phyloP scores from a whole-genome alignment of 371 early-diverging fungal genomes.

The Mucor circinelloides region DNA sequence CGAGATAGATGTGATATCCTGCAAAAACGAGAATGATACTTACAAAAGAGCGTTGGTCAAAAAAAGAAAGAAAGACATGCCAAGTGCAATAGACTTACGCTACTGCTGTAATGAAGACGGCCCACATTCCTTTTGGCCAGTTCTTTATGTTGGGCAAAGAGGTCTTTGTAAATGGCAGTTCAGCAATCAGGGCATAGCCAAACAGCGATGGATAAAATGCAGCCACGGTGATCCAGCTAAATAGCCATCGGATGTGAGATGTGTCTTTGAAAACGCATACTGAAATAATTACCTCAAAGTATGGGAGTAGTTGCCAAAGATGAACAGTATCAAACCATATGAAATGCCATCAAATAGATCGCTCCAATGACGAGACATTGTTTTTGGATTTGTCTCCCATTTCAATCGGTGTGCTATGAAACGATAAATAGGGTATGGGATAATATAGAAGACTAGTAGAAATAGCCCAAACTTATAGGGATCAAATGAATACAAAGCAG shows the following conservation, averaged over 20 bases:
- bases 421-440: slow-evolving; percentile 60
- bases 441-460: slow-evolving; percentile 52
- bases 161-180: slow-evolving; percentile 71
- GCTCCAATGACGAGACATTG: slow-evolving; percentile 65
- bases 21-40: slow-evolving; percentile 60
- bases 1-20: slow-evolving; percentile 65
- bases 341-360: slow-evolving; percentile 59
- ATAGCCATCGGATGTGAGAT: background rate
- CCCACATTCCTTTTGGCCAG: slow-evolving; percentile 74
- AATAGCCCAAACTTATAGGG: slow-evolving; percentile 52
- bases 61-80: background rate
- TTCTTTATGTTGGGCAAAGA: slow-evolving; percentile 66
- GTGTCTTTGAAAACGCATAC: background rate
- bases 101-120: slow-evolving; percentile 59
- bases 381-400: slow-evolving; percentile 69
- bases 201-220: slow-evolving; percentile 73
- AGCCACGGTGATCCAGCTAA: slow-evolving; percentile 69
- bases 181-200: slow-evolving; percentile 66
- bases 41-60: background rate
- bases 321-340: slow-evolving; percentile 71
- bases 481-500: slow-evolving; percentile 47
- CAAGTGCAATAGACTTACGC: slow-evolving; percentile 18
- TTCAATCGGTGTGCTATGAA: slow-evolving; percentile 56
- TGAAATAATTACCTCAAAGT: slow-evolving; percentile 54
- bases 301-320: slow-evolving; percentile 79